Evolutionary conservation across 1,139 yeast species (phyloP).

Genomic region (Lodderomyces parapsilosis): DNA sequence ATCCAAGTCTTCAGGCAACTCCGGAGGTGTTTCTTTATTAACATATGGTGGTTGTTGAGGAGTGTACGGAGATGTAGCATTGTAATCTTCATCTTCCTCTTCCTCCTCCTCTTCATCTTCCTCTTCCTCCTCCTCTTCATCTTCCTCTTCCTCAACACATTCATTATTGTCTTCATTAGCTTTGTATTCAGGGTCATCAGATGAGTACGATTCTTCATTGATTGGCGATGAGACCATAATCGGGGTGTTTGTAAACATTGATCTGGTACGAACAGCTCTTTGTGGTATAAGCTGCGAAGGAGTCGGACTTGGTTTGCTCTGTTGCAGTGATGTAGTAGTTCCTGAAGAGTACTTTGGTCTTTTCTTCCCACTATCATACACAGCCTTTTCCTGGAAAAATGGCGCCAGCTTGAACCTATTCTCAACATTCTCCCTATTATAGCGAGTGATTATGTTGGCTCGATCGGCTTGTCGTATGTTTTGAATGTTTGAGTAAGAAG

Average conservation of each 20-base stretch:
- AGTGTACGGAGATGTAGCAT: constrained; percentile 38
- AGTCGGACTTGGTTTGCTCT: constrained; percentile 1
- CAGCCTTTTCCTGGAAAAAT: constrained; percentile 40
- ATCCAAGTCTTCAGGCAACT: constrained; percentile 38
- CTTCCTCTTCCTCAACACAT: constrained; percentile 21
- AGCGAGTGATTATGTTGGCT: constrained; percentile 36
- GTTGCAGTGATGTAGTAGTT: neutral
- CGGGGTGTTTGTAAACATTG: constrained; percentile 37
- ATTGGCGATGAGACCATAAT: constrained; percentile 40
- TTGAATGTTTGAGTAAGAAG: constrained; percentile 49
- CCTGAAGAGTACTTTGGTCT: constrained; percentile 12
- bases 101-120: constrained; percentile 21
- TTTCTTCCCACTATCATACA: constrained; percentile 31
- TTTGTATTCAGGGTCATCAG: constrained; percentile 15
- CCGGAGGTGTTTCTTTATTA: constrained; percentile 12
- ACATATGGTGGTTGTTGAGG: constrained; percentile 41
- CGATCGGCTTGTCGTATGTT: constrained; percentile 46
- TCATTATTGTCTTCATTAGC: constrained; percentile 17
- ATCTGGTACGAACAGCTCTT: constrained; percentile 45
- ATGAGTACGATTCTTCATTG: constrained; percentile 35
- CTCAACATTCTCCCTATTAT: constrained; percentile 43
- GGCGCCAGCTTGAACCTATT: constrained; percentile 51
- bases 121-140: constrained; percentile 16
- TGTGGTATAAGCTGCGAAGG: constrained; percentile 29
- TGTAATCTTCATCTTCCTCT: constrained; percentile 17